phyloP scores from a whole-genome alignment of 2,329 filamentous ascomycete species.

The Lasiodiplodia citricola region DNA sequence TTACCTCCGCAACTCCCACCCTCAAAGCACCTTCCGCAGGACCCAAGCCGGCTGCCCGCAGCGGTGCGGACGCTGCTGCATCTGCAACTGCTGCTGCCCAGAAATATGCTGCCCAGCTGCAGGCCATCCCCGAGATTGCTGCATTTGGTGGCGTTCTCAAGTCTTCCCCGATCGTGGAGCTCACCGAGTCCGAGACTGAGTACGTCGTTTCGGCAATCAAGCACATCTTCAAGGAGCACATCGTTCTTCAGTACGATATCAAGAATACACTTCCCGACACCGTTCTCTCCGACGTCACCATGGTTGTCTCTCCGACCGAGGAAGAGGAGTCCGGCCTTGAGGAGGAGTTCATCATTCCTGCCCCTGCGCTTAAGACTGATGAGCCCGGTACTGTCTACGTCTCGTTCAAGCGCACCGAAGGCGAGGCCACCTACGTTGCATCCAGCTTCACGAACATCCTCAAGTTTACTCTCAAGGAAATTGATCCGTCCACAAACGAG shows the following conservation, averaged over 20 bases:
- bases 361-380: conserved; percentile 79
- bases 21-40: conserved; percentile 90
- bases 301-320: conserved; percentile 81
- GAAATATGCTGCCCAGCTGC: conserved; percentile 86
- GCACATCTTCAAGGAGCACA: conserved; percentile 96
- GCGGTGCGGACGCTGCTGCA: conserved; percentile 75
- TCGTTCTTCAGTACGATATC: conserved; percentile 95
- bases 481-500: conserved; percentile 91
- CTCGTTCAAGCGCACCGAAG: conserved; percentile 83
- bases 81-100: conserved; percentile 75
- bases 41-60: conserved; percentile 72
- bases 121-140: conserved; percentile 88
- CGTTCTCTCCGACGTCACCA: conserved; percentile 48
- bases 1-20: conserved; percentile 88
- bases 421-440: conserved; percentile 76
- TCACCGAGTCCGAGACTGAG: conserved; percentile 96
- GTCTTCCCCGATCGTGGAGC: conserved; percentile 82
- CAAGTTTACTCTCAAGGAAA: conserved; percentile 97
- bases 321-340: conserved; percentile 73
- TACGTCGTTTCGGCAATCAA: conserved; percentile 94
- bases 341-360: conserved; percentile 93
- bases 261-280: conserved; percentile 96
- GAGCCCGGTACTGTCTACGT: conserved; percentile 94
- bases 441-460: conserved; percentile 89
- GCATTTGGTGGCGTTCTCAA: conserved; percentile 91